Conservation (phyloP, 768 basidiomycete genomes). For the Lactarius psammicola region DNA sequence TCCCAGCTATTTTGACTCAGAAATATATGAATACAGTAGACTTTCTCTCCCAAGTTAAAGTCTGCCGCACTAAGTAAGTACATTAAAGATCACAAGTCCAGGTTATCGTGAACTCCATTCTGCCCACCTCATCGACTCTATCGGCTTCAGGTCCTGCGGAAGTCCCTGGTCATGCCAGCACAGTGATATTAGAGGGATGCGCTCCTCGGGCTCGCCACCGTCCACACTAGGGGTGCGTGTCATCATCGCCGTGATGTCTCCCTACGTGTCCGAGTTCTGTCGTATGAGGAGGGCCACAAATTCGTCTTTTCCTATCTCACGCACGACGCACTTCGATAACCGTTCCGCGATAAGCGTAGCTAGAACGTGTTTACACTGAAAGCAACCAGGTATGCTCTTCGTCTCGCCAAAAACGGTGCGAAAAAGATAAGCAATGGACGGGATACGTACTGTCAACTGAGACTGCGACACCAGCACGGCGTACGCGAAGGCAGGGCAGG, state of each 20-base stretch:
- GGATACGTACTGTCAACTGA: conserved; percentile 57
- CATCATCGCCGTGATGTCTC: too few relatives aligned
- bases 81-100: too few relatives aligned
- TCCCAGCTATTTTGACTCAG: too few relatives aligned
- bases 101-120: too few relatives aligned
- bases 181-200: neutral
- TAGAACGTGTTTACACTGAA: conserved; percentile 78
- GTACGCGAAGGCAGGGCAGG: conserved; percentile 71
- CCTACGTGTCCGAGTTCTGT: conserved; percentile 32
- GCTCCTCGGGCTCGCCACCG: too few relatives aligned
- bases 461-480: conserved; percentile 58
- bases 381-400: neutral
- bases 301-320: conserved; percentile 46
- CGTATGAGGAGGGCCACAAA: conserved; percentile 45
- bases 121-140: too few relatives aligned
- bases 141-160: too few relatives aligned
- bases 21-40: too few relatives aligned
- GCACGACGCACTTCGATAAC: conserved; percentile 51
- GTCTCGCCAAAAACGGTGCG: neutral
- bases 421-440: neutral
- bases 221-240: too few relatives aligned
- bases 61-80: too few relatives aligned
- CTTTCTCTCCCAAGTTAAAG: too few relatives aligned
- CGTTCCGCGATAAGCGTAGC: conserved; percentile 61
- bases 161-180: neutral